Evolutionary conservation across 768 basidiomycete genomes (phyloP).

Genomic region (Asterophora parasitica): DNA sequence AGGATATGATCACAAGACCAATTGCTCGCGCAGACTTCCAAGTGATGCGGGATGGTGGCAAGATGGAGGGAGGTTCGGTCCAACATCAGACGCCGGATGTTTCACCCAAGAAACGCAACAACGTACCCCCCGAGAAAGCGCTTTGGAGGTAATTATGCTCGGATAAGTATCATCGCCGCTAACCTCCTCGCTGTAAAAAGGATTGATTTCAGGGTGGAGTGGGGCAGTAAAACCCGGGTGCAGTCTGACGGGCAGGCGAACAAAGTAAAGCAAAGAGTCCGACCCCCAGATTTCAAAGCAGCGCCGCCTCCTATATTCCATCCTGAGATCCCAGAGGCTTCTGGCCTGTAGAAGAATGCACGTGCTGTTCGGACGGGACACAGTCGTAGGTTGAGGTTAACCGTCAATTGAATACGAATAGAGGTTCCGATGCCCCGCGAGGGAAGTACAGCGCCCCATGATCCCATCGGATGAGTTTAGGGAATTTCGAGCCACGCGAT

Average conservation of each 20-base stretch:
- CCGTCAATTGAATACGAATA: not conserved
- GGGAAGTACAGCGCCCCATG: not conserved
- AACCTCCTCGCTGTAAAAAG: not conserved
- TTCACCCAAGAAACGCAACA: not conserved
- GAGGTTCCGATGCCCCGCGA: not conserved
- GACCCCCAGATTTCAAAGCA: not conserved
- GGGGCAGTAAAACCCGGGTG: not conserved
- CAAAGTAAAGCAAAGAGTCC: not conserved
- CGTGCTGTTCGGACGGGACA: not conserved
- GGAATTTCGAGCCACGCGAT: not conserved
- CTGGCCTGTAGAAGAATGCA: not conserved
- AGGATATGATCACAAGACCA: slow-evolving; percentile 26
- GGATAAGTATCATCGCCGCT: slow-evolving; percentile 1
- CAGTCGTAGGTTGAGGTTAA: too few relatives aligned
- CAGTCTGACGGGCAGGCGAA: not conserved
- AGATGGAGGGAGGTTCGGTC: slow-evolving; percentile 13
- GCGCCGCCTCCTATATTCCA: not conserved
- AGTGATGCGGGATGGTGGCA: slow-evolving; percentile 2
- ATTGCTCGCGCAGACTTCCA: slow-evolving; percentile 14
- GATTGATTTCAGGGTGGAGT: not conserved
- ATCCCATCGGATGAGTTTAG: not conserved
- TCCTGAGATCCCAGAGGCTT: slow-evolving; percentile 8
- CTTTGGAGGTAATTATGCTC: not conserved
- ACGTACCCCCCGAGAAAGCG: slow-evolving; percentile 1
- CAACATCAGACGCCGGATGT: slow-evolving; percentile 16